Evolutionary conservation across 2,329 filamentous ascomycete species (phyloP).

Genomic region (Cordyceps pruinosa): DNA sequence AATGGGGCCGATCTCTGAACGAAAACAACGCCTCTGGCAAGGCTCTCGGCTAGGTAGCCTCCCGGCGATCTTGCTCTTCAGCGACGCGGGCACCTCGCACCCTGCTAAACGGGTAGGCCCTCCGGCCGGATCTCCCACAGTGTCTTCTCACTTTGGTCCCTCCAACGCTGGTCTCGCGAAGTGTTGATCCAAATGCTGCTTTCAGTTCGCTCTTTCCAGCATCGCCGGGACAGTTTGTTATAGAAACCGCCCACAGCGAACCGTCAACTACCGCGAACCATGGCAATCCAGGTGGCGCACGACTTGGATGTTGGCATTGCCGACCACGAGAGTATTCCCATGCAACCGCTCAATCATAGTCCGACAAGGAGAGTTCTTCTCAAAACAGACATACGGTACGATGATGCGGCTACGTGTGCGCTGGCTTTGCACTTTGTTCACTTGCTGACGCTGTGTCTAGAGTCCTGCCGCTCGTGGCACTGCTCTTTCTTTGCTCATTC

Average conservation of each 20-base stretch:
- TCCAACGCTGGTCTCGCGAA: neutral
- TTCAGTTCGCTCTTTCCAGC: no score
- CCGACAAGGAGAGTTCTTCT: conserved; percentile 22
- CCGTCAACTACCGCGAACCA: neutral
- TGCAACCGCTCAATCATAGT: conserved; percentile 4
- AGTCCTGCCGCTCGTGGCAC: conserved; percentile 54
- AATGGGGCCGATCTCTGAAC: no score
- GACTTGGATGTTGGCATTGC: conserved; percentile 16
- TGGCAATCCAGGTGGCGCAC: conserved; percentile 17
- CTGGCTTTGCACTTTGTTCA: neutral
- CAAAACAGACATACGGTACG: conserved; percentile 24
- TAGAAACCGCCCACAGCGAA: neutral
- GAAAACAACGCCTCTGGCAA: neutral
- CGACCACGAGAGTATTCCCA: conserved; percentile 5
- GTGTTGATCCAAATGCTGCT: neutral
- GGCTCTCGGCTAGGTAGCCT: neutral
- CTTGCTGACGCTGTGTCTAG: conserved; percentile 27
- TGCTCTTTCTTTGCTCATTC: conserved; percentile 59
- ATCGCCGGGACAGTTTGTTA: neutral
- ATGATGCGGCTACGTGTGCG: neutral
- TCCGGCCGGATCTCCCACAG: neutral
- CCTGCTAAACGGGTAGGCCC: neutral
- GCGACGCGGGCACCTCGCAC: no score
- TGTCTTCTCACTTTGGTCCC: neutral
- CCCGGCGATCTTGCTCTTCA: neutral